Evolutionary conservation across 2,329 filamentous ascomycete genomes (phyloP).

Genomic region (Lachnellula hyalina): DNA sequence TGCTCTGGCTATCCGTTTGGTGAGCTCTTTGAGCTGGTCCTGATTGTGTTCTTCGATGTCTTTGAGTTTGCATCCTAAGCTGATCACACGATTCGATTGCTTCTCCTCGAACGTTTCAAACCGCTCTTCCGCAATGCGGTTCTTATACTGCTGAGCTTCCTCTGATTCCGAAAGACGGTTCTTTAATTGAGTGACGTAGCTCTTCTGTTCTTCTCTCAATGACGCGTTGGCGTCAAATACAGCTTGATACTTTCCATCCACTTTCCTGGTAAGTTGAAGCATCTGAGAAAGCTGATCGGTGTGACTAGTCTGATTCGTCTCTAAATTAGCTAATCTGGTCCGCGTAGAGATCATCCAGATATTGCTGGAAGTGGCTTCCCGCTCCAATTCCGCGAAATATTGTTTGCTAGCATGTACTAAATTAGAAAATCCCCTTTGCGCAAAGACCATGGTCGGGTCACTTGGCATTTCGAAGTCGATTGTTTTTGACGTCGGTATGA

Average conservation of each 20-base stretch:
- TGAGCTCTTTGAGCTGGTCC: not conserved
- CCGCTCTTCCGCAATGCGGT: not conserved
- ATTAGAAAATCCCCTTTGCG: not conserved
- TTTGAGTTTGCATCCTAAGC: not conserved
- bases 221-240: not conserved
- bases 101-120: not conserved
- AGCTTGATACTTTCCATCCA: not conserved
- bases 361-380: not conserved
- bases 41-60: not conserved
- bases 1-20: not conserved
- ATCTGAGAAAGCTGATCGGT: not conserved
- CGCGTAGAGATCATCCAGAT: not conserved
- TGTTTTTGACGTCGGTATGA: not conserved
- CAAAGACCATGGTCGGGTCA: not conserved
- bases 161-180: not conserved
- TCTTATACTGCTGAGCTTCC: not conserved
- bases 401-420: not conserved
- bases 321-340: not conserved
- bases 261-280: not conserved
- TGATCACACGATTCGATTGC: not conserved
- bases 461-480: not conserved
- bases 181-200: not conserved
- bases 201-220: not conserved
- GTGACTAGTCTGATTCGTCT: not conserved
- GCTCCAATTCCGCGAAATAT: not conserved